These are phyloP conservation scores for Cordyceps militaris DNA, from an alignment of 2,329 filamentous ascomycete species.

Conservation along the genomic window DNA sequence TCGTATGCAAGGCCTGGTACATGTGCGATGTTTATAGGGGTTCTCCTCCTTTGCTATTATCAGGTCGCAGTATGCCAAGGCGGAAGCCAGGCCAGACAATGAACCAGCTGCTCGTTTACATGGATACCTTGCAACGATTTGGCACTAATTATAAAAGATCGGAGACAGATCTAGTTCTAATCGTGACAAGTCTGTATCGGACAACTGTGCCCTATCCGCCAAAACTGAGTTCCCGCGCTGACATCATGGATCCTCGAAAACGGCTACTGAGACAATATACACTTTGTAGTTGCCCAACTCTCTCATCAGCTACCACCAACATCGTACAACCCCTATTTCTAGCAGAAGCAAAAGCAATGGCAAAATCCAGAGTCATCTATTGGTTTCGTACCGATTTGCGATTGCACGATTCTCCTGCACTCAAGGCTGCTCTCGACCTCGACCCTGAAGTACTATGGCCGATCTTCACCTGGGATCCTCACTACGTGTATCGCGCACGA, in stretches of 20 bases:
- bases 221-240: slow-evolving; percentile 2
- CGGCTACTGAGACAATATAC: neutral
- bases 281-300: neutral
- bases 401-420: slow-evolving; percentile 68
- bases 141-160: too few species aligned
- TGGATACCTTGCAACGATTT: too few species aligned
- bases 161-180: too few species aligned
- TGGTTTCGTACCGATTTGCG: slow-evolving; percentile 76
- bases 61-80: too few species aligned
- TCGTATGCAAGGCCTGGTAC: neutral
- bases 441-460: slow-evolving; percentile 64
- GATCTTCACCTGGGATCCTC: slow-evolving; percentile 74
- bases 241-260: slow-evolving; percentile 15
- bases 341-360: slow-evolving; percentile 22
- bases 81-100: neutral
- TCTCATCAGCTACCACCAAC: neutral
- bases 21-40: too few species aligned
- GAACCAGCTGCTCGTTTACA: too few species aligned
- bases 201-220: too few species aligned
- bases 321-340: too few species aligned
- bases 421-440: slow-evolving; percentile 64
- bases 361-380: slow-evolving; percentile 51
- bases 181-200: too few species aligned
- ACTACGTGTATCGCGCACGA: slow-evolving; percentile 67
- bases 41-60: too few species aligned